A percentile compares a stretch with the other conserved stretches of the same genome.
Conservation (phyloP, 176 grass and related monocot species). For the Puya raimondii region DNA sequence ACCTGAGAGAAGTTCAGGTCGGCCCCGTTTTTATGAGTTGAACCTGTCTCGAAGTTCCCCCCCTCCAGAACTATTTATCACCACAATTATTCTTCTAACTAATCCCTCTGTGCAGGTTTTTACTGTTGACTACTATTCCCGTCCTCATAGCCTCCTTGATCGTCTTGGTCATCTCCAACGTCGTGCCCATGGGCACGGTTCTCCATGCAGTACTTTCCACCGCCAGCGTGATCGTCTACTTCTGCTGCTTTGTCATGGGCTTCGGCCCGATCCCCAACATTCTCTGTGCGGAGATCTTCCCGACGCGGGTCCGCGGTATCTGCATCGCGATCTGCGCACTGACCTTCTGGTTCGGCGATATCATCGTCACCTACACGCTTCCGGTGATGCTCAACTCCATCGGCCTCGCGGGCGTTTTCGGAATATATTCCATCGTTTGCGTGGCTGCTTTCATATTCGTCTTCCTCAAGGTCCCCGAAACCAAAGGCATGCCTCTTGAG, state of each 20-base stretch:
- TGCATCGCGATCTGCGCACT: slow-evolving; percentile 89
- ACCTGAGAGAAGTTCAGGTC: too few species aligned
- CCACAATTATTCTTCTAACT: too few species aligned
- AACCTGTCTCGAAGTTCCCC: too few species aligned
- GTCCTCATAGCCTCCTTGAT: slow-evolving; percentile 55
- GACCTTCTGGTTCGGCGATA: slow-evolving; percentile 72
- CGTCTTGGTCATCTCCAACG: slow-evolving; percentile 64
- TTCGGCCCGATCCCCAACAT: slow-evolving; percentile 89
- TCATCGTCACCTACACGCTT: slow-evolving; percentile 82
- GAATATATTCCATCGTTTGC: slow-evolving; percentile 67
- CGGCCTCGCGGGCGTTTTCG: slow-evolving; percentile 78
- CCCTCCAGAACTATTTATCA: too few species aligned
- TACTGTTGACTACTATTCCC: slow-evolving; percentile 81
- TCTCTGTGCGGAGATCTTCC: slow-evolving; percentile 93
- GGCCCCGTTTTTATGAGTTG: too few species aligned
- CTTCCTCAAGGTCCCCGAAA: slow-evolving; percentile 81
- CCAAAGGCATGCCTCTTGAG: slow-evolving; percentile 96
- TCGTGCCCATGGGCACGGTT: slow-evolving; percentile 57
- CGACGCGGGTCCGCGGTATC: slow-evolving; percentile 69
- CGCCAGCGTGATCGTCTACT: slow-evolving; percentile 61
- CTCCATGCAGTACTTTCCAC: slow-evolving; percentile 76
- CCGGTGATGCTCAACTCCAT: slow-evolving; percentile 72
- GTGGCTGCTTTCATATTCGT: slow-evolving; percentile 57
- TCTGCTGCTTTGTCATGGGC: slow-evolving; percentile 96
- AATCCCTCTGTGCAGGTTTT: slow-evolving; percentile 49